A percentile compares a stretch with the other conserved stretches of the same genome.
These are phyloP conservation scores for Rhynchospora breviuscula DNA, from an alignment of 176 grass and related monocot genomes.

Conservation along the genomic window DNA sequence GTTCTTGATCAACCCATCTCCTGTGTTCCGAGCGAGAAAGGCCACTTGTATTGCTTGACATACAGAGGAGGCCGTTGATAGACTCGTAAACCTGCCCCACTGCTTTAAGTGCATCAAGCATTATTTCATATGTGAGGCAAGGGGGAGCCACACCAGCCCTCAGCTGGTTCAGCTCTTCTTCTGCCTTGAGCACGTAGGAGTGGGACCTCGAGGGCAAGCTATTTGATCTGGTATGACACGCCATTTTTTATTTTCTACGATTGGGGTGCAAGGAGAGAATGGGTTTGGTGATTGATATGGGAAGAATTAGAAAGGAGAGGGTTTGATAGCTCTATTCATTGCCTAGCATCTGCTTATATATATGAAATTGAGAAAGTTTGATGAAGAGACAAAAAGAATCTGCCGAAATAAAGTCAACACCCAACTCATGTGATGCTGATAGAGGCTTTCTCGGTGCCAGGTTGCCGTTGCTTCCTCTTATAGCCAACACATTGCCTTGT, in stretches of 20 bases:
- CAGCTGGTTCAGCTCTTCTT: slow-evolving; percentile 25
- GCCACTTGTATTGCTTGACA: slow-evolving; percentile 5
- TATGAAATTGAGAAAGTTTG: slow-evolving; percentile 7
- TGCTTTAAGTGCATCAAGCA: slow-evolving; percentile 4
- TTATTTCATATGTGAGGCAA: slow-evolving; percentile 2
- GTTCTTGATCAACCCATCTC: slow-evolving; percentile 15
- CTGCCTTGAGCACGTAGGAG: slow-evolving; percentile 18
- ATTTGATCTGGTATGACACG: slow-evolving; percentile 15
- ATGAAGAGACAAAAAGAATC: neutral
- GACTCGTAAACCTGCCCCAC: slow-evolving; percentile 20
- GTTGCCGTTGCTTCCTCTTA: neutral
- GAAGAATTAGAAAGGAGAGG: neutral
- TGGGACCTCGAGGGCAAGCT: slow-evolving; percentile 21
- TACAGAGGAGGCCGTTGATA: slow-evolving; percentile 21
- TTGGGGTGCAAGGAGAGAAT: neutral
- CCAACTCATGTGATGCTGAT: neutral
- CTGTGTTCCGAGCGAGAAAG: slow-evolving; percentile 15
- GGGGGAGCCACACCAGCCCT: neutral
- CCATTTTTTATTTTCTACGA: neutral
- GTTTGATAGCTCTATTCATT: neutral
- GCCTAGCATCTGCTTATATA: slow-evolving; percentile 17
- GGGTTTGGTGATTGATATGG: neutral
- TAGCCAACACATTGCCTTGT: neutral
- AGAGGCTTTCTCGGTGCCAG: neutral
- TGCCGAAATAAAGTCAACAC: neutral